Percentiles rank a stretch among this genome's conserved stretches.
These are phyloP conservation scores for Aureobasidium sp. DNA, from an alignment of 2,329 filamentous ascomycete species.

Conservation along the genomic window DNA sequence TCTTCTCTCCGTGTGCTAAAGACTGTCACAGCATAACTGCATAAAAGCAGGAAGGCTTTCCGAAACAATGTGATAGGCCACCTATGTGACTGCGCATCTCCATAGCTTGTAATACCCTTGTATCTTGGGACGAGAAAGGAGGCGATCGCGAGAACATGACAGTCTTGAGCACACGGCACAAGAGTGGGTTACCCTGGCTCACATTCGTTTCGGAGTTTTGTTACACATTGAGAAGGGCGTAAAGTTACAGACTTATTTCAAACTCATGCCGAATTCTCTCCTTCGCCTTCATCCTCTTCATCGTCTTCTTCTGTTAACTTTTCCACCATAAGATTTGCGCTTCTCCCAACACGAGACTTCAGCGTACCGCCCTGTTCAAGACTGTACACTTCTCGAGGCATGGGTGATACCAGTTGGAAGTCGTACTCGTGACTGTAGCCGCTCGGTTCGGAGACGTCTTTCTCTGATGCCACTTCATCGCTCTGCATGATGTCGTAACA, in stretches of 20 bases:
- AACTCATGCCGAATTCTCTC: conserved; percentile 5
- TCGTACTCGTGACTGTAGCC: conserved; percentile 72
- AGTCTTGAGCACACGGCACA: not conserved
- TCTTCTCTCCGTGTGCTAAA: no score
- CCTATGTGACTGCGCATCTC: no score
- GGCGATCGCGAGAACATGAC: not conserved
- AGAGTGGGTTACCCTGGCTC: no score
- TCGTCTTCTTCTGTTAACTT: conserved; percentile 47
- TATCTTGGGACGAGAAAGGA: no score
- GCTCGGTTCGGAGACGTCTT: conserved; percentile 47
- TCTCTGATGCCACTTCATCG: conserved; percentile 29
- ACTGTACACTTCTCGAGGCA: conserved; percentile 77
- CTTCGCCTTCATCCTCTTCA: conserved; percentile 43
- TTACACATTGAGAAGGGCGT: not conserved
- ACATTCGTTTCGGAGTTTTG: not conserved
- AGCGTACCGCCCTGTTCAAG: conserved; percentile 60
- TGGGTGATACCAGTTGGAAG: conserved; percentile 78
- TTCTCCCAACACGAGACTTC: conserved; percentile 67
- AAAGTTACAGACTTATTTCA: not conserved
- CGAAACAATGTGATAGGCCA: no score
- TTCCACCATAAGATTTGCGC: conserved; percentile 87
- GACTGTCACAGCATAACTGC: no score
- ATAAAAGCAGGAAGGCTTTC: no score
- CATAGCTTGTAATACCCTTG: no score
- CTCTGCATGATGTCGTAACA: conserved; percentile 64